Base-by-base conservation (phyloP, 2,329 filamentous ascomycete genomes). In the Claviceps fusiformis region DNA sequence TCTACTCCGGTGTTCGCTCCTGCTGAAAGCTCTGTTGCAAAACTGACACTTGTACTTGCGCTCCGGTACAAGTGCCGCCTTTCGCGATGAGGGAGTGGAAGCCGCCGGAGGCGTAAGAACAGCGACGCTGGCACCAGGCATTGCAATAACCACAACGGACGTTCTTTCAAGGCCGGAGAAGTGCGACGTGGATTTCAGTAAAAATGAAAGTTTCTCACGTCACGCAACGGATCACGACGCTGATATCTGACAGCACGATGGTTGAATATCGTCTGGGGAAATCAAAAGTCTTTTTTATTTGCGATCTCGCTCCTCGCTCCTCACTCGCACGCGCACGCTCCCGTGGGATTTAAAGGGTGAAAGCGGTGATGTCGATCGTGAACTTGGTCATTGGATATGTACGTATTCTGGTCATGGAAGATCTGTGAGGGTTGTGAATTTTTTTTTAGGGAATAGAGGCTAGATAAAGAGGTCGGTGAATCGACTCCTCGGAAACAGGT, bases 21-120 rank as follows among this genome's bases (percentile, higher is more conserved):
- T 81, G 75, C 91, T 96, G 72, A 98, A 98, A 60, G 93, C 93
- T 72, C 93, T 82, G 74, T 91, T 91, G 77, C 93, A 97, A 73
- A 95, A 97, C 78, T 95, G 90, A 76, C 93, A 98, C 73, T 97
- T 96, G 83, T 98, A 98, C 75, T 96, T 95, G 78, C 95, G 92
- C 77, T 97, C 93, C 55, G 91, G 89, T 64, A 83, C 85, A 64
- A 85, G 75, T 59, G 86, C 78, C 62, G 85, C 73, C 74, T 95
- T 95, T 72, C 87, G 83, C 66, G 85, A 79, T 64, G 81, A 80
- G 68, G 86, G 80, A 67, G 84, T 81, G 67, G 89, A 81, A 67
- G 82, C 75, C 67, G 81, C 79, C 64, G 81, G 72, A 67, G 86
- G 75, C 64, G 83, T 74, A 63, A 79, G 75, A 63, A 81, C 77